Conservation (phyloP, 495 filamentous ascomycete genomes). For the Xylaria longipes region DNA sequence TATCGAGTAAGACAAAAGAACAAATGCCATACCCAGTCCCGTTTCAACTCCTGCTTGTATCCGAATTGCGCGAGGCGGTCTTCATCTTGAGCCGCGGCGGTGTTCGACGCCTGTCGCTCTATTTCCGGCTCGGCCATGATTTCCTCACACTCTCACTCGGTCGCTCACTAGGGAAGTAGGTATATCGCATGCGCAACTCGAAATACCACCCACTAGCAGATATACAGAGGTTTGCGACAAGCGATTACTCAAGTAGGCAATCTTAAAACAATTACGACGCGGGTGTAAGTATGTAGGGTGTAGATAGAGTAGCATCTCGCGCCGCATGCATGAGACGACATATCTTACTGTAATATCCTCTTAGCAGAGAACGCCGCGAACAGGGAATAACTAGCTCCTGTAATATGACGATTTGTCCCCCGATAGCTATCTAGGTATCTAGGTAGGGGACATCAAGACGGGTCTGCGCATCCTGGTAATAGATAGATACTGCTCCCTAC, state of each 20-base stretch:
- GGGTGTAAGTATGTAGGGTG: not conserved
- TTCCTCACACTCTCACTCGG: not conserved
- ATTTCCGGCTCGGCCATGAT: conserved; percentile 32
- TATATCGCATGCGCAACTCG: not conserved
- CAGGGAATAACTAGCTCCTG: not conserved
- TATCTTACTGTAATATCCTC: not conserved
- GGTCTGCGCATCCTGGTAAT: not conserved
- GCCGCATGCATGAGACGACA: not conserved
- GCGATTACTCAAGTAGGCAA: not conserved
- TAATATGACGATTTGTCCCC: not conserved
- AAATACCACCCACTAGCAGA: not conserved
- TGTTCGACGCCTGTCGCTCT: conserved; percentile 37
- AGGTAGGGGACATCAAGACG: not conserved
- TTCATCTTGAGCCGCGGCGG: conserved; percentile 54
- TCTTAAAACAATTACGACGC: not conserved
- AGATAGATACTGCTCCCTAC: not conserved
- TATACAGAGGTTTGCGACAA: not conserved
- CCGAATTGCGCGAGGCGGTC: conserved; percentile 63
- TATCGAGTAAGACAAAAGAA: not conserved
- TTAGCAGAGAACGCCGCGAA: not conserved
- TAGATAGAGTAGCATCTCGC: not conserved
- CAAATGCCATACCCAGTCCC: conserved; percentile 55
- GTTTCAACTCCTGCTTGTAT: conserved; percentile 66
- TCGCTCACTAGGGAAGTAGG: not conserved
- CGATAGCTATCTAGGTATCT: not conserved